Base-by-base conservation (phyloP, 805 yeast species). In the Candida orba region DNA sequence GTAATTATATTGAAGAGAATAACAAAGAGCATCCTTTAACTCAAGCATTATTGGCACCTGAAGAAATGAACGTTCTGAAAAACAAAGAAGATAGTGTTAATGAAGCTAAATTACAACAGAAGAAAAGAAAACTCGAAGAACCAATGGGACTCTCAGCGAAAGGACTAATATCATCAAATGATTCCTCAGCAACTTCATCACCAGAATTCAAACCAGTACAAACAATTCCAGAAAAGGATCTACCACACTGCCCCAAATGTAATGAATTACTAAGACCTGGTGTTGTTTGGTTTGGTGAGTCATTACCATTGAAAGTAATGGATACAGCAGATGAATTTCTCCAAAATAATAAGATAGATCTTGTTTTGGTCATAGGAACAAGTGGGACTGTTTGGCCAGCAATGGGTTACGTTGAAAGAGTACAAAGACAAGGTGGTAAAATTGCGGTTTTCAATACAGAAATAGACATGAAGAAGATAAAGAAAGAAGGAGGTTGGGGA, bases 271-370 rank as follows among this genome's bases (percentile, higher is more conserved):
- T 89, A 45, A 68, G 96, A 20, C 97, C 97, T 0, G 95, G 93
- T 0, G 95, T 89, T 4, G 90, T 88, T 6, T 89, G 96, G 96
- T 87, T 84, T 63, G 96, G 96, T n/a, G 97, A 89, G 62, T 73
- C 88, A 14, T 65, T 89, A 37, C 87, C 95, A 0, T 60, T 85
- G 43, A 64, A 64, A 39, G 73, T 71, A 12, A 73, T 89, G 45
- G 81, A 79, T 47, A 65, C 65, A 36, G 87, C 86, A 6, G 96
- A 88, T 63, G 77, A 75, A 36, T 88, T 84, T 52, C 70, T 87
- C 6, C 55, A 66, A 10, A 67, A 67, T 23, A 62, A 62, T 6
- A 65, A 66, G 32, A 81, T 85, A 20, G 96, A 88, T 54, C 63
- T 89, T 54, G 79, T 87, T 4, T 65, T 88, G 40, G 95, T 89